These are phyloP conservation scores for Hericium erinaceus DNA, from an alignment of 768 basidiomycete species.

Conservation along the genomic window DNA sequence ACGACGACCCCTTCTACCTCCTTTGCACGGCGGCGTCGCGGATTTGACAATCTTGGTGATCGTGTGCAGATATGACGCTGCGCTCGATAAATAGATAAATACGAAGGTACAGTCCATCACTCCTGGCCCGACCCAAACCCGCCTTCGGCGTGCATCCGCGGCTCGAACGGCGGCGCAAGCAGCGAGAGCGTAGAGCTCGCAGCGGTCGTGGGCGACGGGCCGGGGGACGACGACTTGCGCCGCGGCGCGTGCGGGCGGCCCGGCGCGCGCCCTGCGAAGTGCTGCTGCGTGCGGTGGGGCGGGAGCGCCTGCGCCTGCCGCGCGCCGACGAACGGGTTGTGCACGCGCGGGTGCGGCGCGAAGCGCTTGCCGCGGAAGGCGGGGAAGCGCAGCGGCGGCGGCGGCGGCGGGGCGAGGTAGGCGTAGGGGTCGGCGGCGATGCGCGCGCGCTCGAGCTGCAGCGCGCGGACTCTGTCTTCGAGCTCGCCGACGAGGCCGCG, in stretches of 20 bases:
- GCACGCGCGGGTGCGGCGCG: background rate
- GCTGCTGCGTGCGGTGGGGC: background rate
- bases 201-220: background rate
- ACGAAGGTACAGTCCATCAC: too few species aligned
- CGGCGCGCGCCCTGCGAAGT: slow-evolving; percentile 1
- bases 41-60: too few species aligned
- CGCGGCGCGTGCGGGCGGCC: slow-evolving; percentile 1
- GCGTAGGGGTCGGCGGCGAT: slow-evolving; percentile 24
- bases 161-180: slow-evolving; percentile 48
- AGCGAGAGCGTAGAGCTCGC: slow-evolving; percentile 36
- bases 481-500: slow-evolving; percentile 47
- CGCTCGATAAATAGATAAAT: too few species aligned
- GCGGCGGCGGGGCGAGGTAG: slow-evolving; percentile 14
- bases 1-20: background rate
- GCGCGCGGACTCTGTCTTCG: slow-evolving; percentile 52
- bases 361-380: slow-evolving; percentile 7
- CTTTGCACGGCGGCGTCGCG: too few species aligned
- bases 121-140: background rate
- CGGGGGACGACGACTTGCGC: slow-evolving; percentile 11
- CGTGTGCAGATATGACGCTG: too few species aligned
- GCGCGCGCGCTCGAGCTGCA: slow-evolving; percentile 52
- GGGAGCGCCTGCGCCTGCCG: background rate
- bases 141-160: slow-evolving; percentile 20
- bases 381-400: background rate
- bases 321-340: background rate